phyloP scores from a whole-genome alignment of 352 stramenopile species.

The Saprolegnia parasitica region DNA sequence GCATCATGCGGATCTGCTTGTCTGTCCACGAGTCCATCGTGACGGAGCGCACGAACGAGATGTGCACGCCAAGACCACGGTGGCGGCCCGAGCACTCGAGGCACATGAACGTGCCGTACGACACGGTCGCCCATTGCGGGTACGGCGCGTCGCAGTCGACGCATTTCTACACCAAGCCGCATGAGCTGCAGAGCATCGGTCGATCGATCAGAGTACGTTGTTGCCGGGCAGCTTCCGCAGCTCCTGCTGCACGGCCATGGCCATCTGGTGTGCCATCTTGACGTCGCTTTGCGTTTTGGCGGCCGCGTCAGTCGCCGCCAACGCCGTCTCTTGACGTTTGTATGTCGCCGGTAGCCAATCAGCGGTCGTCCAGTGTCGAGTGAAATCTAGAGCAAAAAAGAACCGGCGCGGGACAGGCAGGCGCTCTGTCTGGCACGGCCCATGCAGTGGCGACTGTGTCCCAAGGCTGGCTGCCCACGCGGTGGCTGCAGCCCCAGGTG shows the following conservation, averaged over 20 bases:
- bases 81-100: constrained; percentile 92
- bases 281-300: not conserved
- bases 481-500: too few relatives aligned
- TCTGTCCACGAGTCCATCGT: constrained; percentile 87
- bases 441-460: too few relatives aligned
- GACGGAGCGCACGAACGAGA: constrained; percentile 88
- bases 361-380: not conserved
- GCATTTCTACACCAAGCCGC: constrained; percentile 40
- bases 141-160: constrained; percentile 94
- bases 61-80: constrained; percentile 88
- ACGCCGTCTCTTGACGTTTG: not conserved
- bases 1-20: constrained; percentile 82
- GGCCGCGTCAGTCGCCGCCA: not conserved
- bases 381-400: not conserved
- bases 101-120: constrained; percentile 95
- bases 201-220: constrained; percentile 49
- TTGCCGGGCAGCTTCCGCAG: constrained; percentile 75
- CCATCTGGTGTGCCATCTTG: constrained; percentile 68
- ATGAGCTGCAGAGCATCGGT: not conserved
- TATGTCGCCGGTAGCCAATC: not conserved
- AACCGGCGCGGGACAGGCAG: not conserved
- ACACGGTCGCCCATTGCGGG: constrained; percentile 91
- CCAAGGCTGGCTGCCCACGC: too few relatives aligned
- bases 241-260: constrained; percentile 80
- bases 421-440: too few relatives aligned